Evolutionary conservation across 1,284 basidiomycete genomes (phyloP), one percentile per base, ranked within the genome.

Genomic region (Ustilago loliicola): DNA sequence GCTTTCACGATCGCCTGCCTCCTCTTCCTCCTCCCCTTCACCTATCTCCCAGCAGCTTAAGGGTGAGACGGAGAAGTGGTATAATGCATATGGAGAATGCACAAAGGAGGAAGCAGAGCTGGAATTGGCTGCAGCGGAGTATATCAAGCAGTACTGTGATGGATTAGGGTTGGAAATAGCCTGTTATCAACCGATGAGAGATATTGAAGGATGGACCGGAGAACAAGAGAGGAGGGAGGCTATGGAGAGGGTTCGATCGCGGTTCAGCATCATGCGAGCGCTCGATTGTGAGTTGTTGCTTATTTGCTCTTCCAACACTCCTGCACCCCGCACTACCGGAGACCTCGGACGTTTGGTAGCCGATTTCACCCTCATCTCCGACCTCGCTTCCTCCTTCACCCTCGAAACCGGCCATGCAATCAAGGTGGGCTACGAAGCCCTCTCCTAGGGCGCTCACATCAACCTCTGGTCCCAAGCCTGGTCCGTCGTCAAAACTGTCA

Each of bases 141-240:
- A 72, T 17, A 64, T 87, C n/a, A 63, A 58, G 2, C 7, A 25
- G 0, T 59, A 86, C 3, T 80, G 80, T 50, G 57, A 52, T 30
- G 27, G 50, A 21, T 57, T 80, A 30, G 76, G 72, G 17, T 45
- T 87, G 42, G 40, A 63, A 30, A 67, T 87, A 25, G 78, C 72
- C 30, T 86, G 84, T 64, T 78, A 85, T 58, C 87, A 87, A 61
- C 87, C 87, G 3, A 51, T 87, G 25, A 64, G 87, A 10, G 83
- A 85, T 57, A 69, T 87, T n/a, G 85, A 87, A 61, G 86, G 86
- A 0, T 84, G 80, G 79, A 27, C 56, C 1, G n/a, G 19, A 0
- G 40, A 30, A 1, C 40, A 34, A 13, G 38, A 72, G 10, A 59
- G 75, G 1, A 6, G 9, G 13, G 50, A 9, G 1, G 78, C 81